phyloP scores from a whole-genome alignment of 768 basidiomycete species.

The Calocera cornea region DNA sequence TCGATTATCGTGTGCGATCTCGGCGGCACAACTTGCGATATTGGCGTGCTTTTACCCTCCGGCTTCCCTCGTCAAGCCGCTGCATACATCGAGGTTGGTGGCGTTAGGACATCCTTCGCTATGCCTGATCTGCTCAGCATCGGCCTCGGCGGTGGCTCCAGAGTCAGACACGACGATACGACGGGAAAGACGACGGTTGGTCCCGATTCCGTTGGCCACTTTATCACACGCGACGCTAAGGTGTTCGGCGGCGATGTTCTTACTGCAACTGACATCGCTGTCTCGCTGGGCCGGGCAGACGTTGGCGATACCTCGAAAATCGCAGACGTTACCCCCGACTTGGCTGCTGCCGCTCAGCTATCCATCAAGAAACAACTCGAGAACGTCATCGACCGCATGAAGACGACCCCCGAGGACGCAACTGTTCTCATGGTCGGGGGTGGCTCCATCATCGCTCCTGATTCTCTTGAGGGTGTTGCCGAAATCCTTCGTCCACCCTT shows the following conservation, averaged over 20 bases:
- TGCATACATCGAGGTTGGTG: conserved; percentile 18
- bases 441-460: conserved; percentile 21
- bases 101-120: conserved; percentile 17
- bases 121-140: conserved; percentile 18
- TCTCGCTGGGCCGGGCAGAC: conserved; percentile 13
- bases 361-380: conserved; percentile 21
- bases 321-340: conserved; percentile 11
- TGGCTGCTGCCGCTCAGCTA: conserved; percentile 12
- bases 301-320: conserved; percentile 13
- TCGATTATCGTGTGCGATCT: neutral
- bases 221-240: conserved; percentile 13
- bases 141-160: conserved; percentile 22
- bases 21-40: conserved; percentile 20
- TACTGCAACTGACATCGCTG: conserved; percentile 21
- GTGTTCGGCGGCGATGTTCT: conserved; percentile 20
- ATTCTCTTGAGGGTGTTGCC: conserved; percentile 18
- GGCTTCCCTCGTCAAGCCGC: conserved; percentile 16
- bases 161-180: conserved; percentile 12
- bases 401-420: conserved; percentile 19
- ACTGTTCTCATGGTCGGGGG: conserved; percentile 23
- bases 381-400: conserved; percentile 20
- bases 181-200: conserved; percentile 18
- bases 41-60: conserved; percentile 16
- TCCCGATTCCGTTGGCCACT: conserved; percentile 20
- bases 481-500: conserved; percentile 18